Evolutionary conservation across 2,329 filamentous ascomycete genomes (phyloP).

Genomic region (Sarocladiaceae sp.): DNA sequence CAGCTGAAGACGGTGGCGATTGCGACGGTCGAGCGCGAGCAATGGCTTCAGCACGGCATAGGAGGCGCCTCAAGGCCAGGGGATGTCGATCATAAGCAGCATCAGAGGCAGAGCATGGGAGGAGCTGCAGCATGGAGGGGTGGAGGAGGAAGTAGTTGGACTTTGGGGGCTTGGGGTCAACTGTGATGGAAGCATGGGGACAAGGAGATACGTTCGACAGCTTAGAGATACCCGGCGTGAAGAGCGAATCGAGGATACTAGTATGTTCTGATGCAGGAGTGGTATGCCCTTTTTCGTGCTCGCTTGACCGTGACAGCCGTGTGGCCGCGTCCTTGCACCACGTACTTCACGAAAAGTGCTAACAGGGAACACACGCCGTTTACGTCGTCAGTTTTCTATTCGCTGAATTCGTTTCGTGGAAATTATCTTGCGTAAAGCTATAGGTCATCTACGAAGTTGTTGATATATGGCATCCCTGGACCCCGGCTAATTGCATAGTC

Average conservation of each 20-base stretch:
- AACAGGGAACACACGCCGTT: no score
- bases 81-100: slow-evolving; percentile 43
- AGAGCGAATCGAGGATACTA: no score
- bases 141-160: slow-evolving; percentile 45
- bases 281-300: no score
- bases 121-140: slow-evolving; percentile 40
- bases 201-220: neutral
- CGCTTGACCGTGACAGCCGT: no score
- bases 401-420: no score
- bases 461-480: no score
- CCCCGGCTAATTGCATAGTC: slow-evolving; percentile 6
- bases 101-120: slow-evolving; percentile 55
- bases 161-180: slow-evolving; percentile 56
- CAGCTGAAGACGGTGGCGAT: slow-evolving; percentile 63
- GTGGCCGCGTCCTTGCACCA: no score
- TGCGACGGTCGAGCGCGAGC: slow-evolving; percentile 64
- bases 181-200: slow-evolving; percentile 21
- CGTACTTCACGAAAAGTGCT: no score
- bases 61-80: slow-evolving; percentile 52
- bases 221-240: neutral
- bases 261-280: no score
- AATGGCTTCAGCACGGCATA: slow-evolving; percentile 62
- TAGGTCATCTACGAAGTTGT: no score
- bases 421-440: no score
- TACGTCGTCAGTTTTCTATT: no score